These are phyloP conservation scores for Corymbia citriodora DNA, from an alignment of 441 rosid genomes.

Conservation along the genomic window DNA sequence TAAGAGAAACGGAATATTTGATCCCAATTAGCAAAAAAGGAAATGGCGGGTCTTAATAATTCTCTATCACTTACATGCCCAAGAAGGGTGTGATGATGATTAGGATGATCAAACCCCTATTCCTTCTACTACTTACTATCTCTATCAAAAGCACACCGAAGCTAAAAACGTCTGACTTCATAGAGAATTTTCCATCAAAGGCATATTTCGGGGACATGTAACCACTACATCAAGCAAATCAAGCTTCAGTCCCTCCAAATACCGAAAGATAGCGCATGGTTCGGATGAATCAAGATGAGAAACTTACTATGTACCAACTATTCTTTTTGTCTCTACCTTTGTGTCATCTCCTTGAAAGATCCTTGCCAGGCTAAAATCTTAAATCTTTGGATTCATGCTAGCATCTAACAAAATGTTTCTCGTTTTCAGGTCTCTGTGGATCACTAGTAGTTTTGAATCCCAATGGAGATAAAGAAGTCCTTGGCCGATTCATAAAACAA, in stretches of 20 bases:
- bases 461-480: background rate
- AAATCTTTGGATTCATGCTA: background rate
- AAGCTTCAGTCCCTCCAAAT: background rate
- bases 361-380: background rate
- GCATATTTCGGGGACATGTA: background rate
- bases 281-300: background rate
- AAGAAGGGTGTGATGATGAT: background rate
- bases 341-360: background rate
- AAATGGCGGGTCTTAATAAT: background rate
- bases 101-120: background rate
- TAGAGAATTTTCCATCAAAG: background rate
- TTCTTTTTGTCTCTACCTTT: background rate
- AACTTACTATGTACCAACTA: background rate
- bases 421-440: background rate
- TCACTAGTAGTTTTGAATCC: background rate
- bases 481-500: background rate
- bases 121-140: background rate
- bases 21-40: background rate
- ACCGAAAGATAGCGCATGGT: background rate
- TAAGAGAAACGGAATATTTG: background rate
- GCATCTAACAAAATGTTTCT: background rate
- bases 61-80: background rate
- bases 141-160: background rate
- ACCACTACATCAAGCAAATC: no score
- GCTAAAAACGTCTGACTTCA: background rate